Percentiles rank a stretch among this genome's conserved stretches.
Conservation (phyloP, 106 monocot species). For the Dioscorea zingiberensis region DNA sequence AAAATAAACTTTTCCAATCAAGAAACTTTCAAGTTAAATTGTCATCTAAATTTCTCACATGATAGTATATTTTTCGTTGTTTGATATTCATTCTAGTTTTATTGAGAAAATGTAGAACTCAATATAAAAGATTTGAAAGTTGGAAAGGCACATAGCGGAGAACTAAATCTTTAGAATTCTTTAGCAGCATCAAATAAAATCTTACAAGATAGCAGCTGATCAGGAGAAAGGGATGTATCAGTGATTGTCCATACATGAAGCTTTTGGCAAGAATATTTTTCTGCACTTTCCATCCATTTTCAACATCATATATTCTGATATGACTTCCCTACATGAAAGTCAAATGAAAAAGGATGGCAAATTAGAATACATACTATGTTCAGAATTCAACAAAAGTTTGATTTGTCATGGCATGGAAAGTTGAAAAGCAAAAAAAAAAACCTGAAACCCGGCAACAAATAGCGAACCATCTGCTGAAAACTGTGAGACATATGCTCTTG, state of each 20-base stretch:
- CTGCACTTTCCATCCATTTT: conserved; percentile 68
- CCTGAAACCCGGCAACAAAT: conserved; percentile 87
- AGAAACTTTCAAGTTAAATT: too few species aligned
- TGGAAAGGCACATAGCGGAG: too few species aligned
- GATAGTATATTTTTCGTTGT: too few species aligned
- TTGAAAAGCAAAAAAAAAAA: conserved; percentile 8
- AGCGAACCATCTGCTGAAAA: conserved; percentile 89
- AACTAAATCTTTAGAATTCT: too few species aligned
- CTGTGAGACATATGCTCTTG: conserved; percentile 81
- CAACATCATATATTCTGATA: conserved; percentile 78
- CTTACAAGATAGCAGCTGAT: conserved; percentile 73
- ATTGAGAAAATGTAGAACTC: too few species aligned
- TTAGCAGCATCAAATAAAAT: neutral
- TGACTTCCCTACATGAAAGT: conserved; percentile 26
- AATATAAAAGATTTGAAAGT: too few species aligned
- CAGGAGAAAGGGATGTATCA: conserved; percentile 83
- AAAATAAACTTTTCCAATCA: too few species aligned
- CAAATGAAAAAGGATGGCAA: neutral
- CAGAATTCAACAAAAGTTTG: too few species aligned
- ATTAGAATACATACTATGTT: too few species aligned
- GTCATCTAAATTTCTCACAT: too few species aligned
- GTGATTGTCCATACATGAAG: conserved; percentile 83
- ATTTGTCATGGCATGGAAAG: too few species aligned
- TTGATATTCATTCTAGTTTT: too few species aligned
- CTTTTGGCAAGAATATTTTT: conserved; percentile 74